Base-by-base conservation (phyloP, 345 rosid species). In the Draba incana region DNA sequence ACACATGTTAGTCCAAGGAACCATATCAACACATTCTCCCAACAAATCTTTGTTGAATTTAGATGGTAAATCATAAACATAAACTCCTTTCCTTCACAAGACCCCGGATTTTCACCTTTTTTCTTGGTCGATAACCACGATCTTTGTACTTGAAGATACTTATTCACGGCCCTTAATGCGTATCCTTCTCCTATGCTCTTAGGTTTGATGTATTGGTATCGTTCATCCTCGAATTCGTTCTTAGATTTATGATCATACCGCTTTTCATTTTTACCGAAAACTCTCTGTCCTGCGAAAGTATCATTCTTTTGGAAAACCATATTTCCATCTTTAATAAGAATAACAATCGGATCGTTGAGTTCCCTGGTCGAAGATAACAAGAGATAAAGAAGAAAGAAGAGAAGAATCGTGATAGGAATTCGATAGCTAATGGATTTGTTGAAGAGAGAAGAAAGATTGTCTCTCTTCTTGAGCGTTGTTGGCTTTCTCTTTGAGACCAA, bases 31-130 rank as follows among this genome's bases (percentile, higher is more conserved):
- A 53, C 97, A 91, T 65, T 75, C 84, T 9, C 81, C 85, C 12
- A 82, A 53, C 64, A 91, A 69, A 70, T 88, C 96, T 79, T 77
- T 83, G 57, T 83, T 86, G 82, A 88, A 87, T 74, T 87, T 92
- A 2, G 85, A 51, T 3, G 96, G 90, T 69, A 89, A 61, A 66
- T 88, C 84, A 57, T 92, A 87, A 60, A 92, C 92, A 67, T 74
- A 87, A 20, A 89, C 52, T 27, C 90, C 90, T 64, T 82, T 8
- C 85, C 90, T n/a, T 84, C 76, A 50, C 98, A 87, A 0, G 78
- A 62, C 11, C 47, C 27, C 3, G 8, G 8, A 11, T 25, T 62
- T 38, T 48, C 13, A 7, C 4, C 1, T 28, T 43, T 16, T 57
- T 30, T 28, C 12, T 42, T 10, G 28, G 54, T 6, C 23, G 59